These are phyloP conservation scores for Microbotryomycetes sp. DNA, from an alignment of 1,284 basidiomycete genomes.

Conservation along the genomic window DNA sequence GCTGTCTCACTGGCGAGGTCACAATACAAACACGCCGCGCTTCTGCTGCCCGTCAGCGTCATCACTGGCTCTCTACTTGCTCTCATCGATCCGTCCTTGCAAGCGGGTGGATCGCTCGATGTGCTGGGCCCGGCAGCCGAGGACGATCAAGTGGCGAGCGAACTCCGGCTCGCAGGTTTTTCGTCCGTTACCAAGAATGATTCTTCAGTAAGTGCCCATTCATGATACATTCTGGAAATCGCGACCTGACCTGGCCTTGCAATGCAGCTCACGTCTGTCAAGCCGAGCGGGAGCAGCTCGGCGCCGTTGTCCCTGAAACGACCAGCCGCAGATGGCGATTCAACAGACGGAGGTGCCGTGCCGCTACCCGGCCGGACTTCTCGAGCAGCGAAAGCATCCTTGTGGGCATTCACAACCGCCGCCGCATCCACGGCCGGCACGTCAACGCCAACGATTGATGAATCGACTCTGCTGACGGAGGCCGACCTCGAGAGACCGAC, in stretches of 20 bases:
- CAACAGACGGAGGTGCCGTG: constrained; percentile 14
- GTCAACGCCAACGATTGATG: constrained; percentile 59
- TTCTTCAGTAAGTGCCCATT: neutral
- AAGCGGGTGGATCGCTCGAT: constrained; percentile 16
- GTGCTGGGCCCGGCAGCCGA: constrained; percentile 16
- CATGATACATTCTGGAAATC: neutral
- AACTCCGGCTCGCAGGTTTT: constrained; percentile 22
- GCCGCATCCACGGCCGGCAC: constrained; percentile 12
- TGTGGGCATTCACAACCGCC: constrained; percentile 58
- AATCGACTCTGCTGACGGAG: constrained; percentile 64
- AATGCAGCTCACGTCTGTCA: constrained; percentile 40
- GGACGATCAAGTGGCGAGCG: constrained; percentile 16
- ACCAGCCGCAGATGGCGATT: constrained; percentile 40
- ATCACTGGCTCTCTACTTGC: constrained; percentile 22
- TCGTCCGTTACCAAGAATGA: constrained; percentile 6
- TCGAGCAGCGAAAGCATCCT: constrained; percentile 54
- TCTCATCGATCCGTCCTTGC: constrained; percentile 23
- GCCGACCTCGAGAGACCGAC: constrained; percentile 61
- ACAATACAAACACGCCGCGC: constrained; percentile 18
- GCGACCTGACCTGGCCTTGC: constrained; percentile 37
- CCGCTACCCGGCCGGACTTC: constrained; percentile 42
- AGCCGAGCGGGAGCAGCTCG: constrained; percentile 37
- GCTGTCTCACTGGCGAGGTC: constrained; percentile 9
- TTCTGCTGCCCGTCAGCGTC: constrained; percentile 23
- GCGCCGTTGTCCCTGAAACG: constrained; percentile 43